Evolutionary conservation across 2,329 filamentous ascomycete genomes (phyloP), one percentile per base, ranked within the genome.

Genomic region (Alternaria ethzedia): DNA sequence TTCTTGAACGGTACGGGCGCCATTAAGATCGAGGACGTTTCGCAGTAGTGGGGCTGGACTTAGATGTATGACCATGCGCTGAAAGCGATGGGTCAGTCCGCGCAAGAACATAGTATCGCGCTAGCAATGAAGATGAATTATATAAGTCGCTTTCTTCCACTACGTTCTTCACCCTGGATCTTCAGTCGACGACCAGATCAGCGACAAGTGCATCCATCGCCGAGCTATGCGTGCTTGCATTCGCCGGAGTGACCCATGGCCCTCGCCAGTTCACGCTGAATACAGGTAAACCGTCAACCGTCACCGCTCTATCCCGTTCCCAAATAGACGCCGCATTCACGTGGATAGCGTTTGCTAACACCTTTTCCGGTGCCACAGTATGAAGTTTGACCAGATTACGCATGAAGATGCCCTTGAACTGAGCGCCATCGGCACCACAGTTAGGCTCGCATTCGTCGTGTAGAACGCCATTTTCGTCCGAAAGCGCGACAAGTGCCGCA

Each of bases 331-430:
- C 81, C 10, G 90, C 90, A 61, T 91, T 92, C 26, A 77, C 80
- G 51, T 84, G 76, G 59, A 93, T 86, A 59, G 89, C 89, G 3
- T 80, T 74, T 12, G 78, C 80, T 71, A 88, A 90, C 10, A 75
- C 75, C 4, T 82, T 75, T 41, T 85, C 80, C 0, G 86, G 86
- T 1, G 83, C 84, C 3, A 78, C 85, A 1, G 79, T 72, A 21
- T 90, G 82, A 32, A 93, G 78, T 58, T 86, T 85, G 32, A 84
- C 83, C 20, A 93, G 79, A 72, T 91, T 91, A 20, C 89, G 85
- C 15, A 87, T 83, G 66, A 92, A 91, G 36, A 92, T 83, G 4
- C 91, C 91, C 78, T 93, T 93, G 84, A 93, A 93, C 71, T 91
- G 88, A 32, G 86, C 83, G 2, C 83, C 85, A 50, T 83, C 81